phyloP scores from a whole-genome alignment of 2,329 filamentous ascomycete genomes.

The Drechslerella coelobrocha region DNA sequence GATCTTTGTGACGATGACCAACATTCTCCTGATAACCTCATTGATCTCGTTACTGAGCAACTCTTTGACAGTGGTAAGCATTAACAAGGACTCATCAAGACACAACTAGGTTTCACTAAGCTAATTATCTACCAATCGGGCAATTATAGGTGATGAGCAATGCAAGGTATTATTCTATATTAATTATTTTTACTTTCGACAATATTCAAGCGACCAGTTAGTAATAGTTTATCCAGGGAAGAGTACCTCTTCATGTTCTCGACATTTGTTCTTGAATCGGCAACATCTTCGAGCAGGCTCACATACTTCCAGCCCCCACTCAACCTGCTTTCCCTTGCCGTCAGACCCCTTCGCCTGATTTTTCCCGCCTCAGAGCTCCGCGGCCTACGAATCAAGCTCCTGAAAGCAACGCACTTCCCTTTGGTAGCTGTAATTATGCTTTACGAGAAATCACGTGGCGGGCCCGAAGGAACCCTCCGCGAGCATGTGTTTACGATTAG shows the following conservation, averaged over 20 bases:
- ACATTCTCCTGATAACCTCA: slow-evolving; percentile 78
- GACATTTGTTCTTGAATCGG: slow-evolving; percentile 67
- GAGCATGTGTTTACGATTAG: slow-evolving; percentile 33
- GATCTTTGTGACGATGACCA: slow-evolving; percentile 77
- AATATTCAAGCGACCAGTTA: background rate
- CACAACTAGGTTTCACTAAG: background rate
- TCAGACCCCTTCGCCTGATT: slow-evolving; percentile 75
- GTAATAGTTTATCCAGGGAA: slow-evolving; percentile 60
- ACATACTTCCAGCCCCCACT: slow-evolving; percentile 75
- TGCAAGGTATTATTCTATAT: slow-evolving; percentile 56
- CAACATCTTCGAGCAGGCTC: slow-evolving; percentile 69
- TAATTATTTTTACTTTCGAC: background rate
- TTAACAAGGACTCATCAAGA: too few species aligned
- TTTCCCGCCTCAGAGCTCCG: slow-evolving; percentile 71
- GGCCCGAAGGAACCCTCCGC: slow-evolving; percentile 13
- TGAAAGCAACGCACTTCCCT: slow-evolving; percentile 55
- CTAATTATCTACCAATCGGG: slow-evolving; percentile 56
- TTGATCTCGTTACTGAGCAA: slow-evolving; percentile 80
- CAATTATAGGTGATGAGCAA: slow-evolving; percentile 62
- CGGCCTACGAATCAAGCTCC: slow-evolving; percentile 52
- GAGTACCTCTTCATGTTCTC: slow-evolving; percentile 71
- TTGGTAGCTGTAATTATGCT: slow-evolving; percentile 51
- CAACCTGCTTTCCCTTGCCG: slow-evolving; percentile 75
- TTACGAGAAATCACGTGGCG: slow-evolving; percentile 27
- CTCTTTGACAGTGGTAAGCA: slow-evolving; percentile 66